Evolutionary conservation across 768 basidiomycete genomes (phyloP), one percentile per base, ranked within the genome.

Genomic region (Hygrophorus pudorinus): DNA sequence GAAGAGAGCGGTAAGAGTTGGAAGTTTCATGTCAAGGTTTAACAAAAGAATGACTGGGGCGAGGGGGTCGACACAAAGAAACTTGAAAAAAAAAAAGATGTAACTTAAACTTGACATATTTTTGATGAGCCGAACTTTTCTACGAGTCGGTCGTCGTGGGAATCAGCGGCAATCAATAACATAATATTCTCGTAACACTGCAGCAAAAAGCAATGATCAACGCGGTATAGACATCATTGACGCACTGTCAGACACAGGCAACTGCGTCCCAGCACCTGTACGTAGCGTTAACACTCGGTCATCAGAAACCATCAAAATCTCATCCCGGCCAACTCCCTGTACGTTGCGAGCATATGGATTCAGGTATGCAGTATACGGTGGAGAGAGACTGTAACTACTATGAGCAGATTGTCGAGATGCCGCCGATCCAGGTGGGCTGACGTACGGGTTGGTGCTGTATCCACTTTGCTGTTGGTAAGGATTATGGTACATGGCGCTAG

Each of bases 301-400:
- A 53, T 93, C 92, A 3, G 86, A 89, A 29, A 89, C 85, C 62
- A 93, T 79, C 49, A 94, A 65, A 57, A 96, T 89, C 62, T 96
- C 90, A 48, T 88, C 84, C 20, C 85, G 73, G 10, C 73, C 79
- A 9, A 70, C 66, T 28, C 67, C 64, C 54, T 77, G 74, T 34
- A 67, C 66, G 48, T 71, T 61, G 32, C 68, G 63, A n/a, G 62
- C 55, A 45, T 69, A 67, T 36, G 67, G 67, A 49, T 67, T 65
- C 7, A 71, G 65, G 48, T 71, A 71, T 43, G 57, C 57, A 32
- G 51, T 50, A 21, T 59, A 58, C 20, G 61, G 57, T 5, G 58
- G 51, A 11, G 59, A 53, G 2, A 53, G 45, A 17, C 59, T 64
- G 35, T 68, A 68, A 6, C 64, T 62, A 39, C 59, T 56, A 54